Conservation (phyloP, 129 eudicot genomes). For the Chrysanthemum seticuspe region DNA sequence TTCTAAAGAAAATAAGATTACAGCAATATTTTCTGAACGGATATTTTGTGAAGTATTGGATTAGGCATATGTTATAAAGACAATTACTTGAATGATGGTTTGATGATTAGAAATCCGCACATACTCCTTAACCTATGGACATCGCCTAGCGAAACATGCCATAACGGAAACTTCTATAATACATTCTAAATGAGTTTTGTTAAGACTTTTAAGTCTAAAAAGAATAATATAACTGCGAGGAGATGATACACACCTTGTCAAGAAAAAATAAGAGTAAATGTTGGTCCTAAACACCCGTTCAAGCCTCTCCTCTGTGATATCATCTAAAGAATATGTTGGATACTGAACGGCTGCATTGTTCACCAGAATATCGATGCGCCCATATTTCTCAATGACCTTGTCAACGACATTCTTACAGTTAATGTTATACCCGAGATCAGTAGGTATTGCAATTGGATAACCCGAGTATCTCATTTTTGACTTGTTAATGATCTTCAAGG, state of each 20-base stretch:
- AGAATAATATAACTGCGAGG: no score
- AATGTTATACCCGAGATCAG: constrained; percentile 59
- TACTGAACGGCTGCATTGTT: constrained; percentile 78
- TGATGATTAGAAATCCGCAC: no score
- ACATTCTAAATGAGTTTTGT: no score
- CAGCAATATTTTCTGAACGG: no score
- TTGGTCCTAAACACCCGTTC: constrained; percentile 77
- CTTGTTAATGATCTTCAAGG: constrained; percentile 39
- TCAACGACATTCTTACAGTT: constrained; percentile 72
- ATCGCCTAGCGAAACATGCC: no score
- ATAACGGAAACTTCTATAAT: no score
- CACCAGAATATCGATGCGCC: constrained; percentile 61
- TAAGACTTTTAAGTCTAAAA: no score
- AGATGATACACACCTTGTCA: constrained; percentile 41
- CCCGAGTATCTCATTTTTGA: constrained; percentile 43
- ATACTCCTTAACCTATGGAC: no score
- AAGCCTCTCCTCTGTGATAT: constrained; percentile 66
- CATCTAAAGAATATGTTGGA: constrained; percentile 48
- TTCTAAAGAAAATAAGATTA: no score
- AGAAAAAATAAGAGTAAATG: constrained; percentile 65
- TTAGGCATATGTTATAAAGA: no score
- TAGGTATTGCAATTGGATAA: constrained; percentile 60
- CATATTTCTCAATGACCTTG: constrained; percentile 47
- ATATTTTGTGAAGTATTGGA: no score
- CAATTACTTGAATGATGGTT: no score